phyloP scores from a whole-genome alignment of 2,329 filamentous ascomycete species.

The Penicillium sp. region DNA sequence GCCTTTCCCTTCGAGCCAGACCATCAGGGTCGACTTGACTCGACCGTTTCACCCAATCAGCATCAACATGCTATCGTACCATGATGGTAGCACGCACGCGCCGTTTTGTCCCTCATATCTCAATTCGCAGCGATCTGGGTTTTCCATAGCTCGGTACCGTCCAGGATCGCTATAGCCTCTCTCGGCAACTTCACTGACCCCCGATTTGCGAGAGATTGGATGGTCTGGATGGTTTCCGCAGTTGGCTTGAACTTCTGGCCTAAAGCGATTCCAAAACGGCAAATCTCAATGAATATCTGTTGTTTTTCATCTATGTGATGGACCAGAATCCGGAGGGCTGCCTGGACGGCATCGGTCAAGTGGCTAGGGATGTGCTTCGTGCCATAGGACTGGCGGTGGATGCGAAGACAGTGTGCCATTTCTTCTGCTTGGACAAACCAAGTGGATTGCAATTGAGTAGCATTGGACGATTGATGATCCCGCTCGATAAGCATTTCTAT shows the following conservation, averaged over 20 bases:
- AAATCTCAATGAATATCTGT: slow-evolving; percentile 34
- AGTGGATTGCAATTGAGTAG: slow-evolving; percentile 15
- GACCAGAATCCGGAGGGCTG: slow-evolving; percentile 27
- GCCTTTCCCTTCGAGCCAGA: too few relatives aligned
- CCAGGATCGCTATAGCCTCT: slow-evolving; percentile 28
- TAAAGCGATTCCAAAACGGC: slow-evolving; percentile 30
- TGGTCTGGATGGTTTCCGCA: slow-evolving; percentile 25
- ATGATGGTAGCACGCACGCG: too few relatives aligned
- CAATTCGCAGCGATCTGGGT: too few relatives aligned
- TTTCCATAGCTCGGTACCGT: slow-evolving; percentile 18
- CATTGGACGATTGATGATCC: slow-evolving; percentile 12
- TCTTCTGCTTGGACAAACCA: slow-evolving; percentile 27
- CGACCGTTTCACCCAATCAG: too few relatives aligned
- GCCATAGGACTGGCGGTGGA: slow-evolving; percentile 34
- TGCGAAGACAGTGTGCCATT: slow-evolving; percentile 31
- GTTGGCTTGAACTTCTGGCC: slow-evolving; percentile 29
- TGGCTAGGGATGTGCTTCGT: slow-evolving; percentile 34
- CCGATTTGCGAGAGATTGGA: slow-evolving; percentile 21
- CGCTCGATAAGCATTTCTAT: slow-evolving; percentile 28
- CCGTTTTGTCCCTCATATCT: too few relatives aligned
- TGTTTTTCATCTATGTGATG: slow-evolving; percentile 24
- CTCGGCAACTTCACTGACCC: slow-evolving; percentile 23
- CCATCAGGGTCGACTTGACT: too few relatives aligned
- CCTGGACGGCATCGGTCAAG: slow-evolving; percentile 30
- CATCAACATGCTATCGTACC: too few relatives aligned